phyloP scores from a whole-genome alignment of 805 yeast species.

The Wickerhamiella australiensis region DNA sequence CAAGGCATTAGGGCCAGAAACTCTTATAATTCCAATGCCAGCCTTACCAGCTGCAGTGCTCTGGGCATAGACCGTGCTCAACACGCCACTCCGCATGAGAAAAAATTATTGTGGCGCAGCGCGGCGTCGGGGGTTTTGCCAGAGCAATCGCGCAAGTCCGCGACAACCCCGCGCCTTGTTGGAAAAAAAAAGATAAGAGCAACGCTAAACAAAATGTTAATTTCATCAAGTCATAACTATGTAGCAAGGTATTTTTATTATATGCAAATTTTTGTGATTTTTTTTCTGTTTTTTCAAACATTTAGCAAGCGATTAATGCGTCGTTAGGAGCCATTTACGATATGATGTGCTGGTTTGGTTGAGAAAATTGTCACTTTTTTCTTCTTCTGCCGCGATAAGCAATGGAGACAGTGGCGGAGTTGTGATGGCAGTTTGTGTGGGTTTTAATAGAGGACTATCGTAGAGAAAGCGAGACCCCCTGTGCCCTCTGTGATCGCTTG shows the following conservation, averaged over 20 bases:
- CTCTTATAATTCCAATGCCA: slow-evolving; percentile 75
- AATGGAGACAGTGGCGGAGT: slow-evolving; percentile 22
- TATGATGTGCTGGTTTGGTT: slow-evolving; percentile 11
- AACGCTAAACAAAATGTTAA: not conserved
- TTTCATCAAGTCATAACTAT: slow-evolving; percentile 5
- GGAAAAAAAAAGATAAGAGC: not conserved
- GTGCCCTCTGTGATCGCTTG: slow-evolving; percentile 1
- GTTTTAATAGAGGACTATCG: slow-evolving; percentile 21
- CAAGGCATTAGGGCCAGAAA: slow-evolving; percentile 51
- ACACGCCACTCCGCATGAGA: not conserved
- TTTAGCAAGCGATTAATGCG: slow-evolving; percentile 5
- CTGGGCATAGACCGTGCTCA: slow-evolving; percentile 77
- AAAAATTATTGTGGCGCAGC: slow-evolving; percentile 1
- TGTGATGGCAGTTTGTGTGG: slow-evolving; percentile 14
- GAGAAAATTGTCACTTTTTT: slow-evolving; percentile 4
- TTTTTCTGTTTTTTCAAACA: not conserved
- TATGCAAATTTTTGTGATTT: not conserved
- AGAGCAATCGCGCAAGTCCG: not conserved
- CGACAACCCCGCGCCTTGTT: not conserved
- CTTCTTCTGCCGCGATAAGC: slow-evolving; percentile 15
- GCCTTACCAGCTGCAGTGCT: slow-evolving; percentile 74
- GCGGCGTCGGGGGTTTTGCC: not conserved
- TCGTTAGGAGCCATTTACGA: slow-evolving; percentile 10
- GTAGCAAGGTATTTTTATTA: slow-evolving; percentile 3
- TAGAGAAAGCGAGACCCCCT: slow-evolving; percentile 18